Conservation (phyloP, 192 early-diverging fungal genomes). For the Entomortierella chlamydospora region DNA sequence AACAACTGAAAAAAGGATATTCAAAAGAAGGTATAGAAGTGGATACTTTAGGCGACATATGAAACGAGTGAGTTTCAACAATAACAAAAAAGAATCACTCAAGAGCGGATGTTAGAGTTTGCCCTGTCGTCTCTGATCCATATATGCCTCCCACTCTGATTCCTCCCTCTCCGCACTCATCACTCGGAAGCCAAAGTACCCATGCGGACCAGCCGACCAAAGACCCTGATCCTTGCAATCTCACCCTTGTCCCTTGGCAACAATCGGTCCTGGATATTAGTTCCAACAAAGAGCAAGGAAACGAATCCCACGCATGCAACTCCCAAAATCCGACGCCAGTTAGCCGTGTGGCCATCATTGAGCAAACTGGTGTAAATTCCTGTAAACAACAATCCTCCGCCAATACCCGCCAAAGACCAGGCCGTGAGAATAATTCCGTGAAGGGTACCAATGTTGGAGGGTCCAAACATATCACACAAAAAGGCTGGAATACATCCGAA, state of each 20-base stretch:
- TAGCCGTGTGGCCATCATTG: constrained; percentile 56
- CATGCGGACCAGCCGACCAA: constrained; percentile 62
- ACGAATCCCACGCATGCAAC: constrained; percentile 70
- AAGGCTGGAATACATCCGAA: constrained; percentile 83
- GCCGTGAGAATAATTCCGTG: constrained; percentile 83
- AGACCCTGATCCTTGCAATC: constrained; percentile 64
- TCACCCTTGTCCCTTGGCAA: constrained; percentile 73
- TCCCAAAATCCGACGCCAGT: constrained; percentile 79
- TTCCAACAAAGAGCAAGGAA: constrained; percentile 67
- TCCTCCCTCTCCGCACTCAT: constrained; percentile 61
- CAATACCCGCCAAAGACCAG: constrained; percentile 81
- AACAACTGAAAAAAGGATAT: no score
- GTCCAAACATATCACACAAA: constrained; percentile 84
- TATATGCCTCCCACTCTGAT: constrained; percentile 61
- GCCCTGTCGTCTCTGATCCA: constrained; percentile 14
- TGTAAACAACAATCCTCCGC: constrained; percentile 78
- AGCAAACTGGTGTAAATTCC: constrained; percentile 66
- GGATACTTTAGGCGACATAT: no score
- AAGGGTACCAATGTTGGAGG: constrained; percentile 77
- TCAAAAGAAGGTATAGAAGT: no score
- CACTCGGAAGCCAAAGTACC: constrained; percentile 31
- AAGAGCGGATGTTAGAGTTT: background rate
- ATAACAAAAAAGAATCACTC: no score
- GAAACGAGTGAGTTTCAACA: no score
- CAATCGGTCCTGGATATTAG: constrained; percentile 72